Percentiles rank a stretch among this genome's conserved stretches.
Evolutionary conservation across 148 eudicot genomes (phyloP).

Genomic region (Rhododendron ovatum): DNA sequence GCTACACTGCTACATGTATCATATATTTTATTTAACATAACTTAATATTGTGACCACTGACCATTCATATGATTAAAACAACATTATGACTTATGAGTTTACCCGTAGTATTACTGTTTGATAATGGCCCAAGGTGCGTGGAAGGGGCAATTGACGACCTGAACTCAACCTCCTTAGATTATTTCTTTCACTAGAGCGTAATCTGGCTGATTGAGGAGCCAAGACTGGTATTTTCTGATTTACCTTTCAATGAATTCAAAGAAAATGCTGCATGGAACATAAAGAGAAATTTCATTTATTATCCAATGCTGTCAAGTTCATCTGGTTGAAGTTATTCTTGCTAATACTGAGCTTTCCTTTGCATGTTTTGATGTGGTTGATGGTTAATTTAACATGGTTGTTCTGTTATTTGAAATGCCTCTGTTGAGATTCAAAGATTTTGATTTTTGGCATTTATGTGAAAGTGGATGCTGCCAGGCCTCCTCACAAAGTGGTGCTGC

Average conservation of each 20-base stretch:
- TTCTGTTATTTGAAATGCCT: conserved; percentile 1
- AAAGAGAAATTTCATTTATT: background rate
- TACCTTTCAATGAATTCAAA: background rate
- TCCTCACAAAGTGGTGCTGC: conserved; percentile 76
- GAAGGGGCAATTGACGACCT: background rate
- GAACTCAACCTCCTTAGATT: background rate
- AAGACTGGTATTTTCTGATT: background rate
- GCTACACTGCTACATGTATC: background rate
- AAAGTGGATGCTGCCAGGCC: conserved; percentile 54
- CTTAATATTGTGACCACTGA: background rate
- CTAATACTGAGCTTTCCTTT: background rate
- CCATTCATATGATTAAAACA: background rate
- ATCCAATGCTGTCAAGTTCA: background rate
- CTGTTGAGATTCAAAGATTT: conserved; percentile 12
- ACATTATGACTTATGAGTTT: background rate
- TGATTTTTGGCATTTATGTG: conserved; percentile 18
- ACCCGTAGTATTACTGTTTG: background rate
- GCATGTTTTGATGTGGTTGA: background rate
- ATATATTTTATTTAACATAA: too few relatives aligned
- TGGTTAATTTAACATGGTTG: background rate
- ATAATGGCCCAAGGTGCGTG: background rate
- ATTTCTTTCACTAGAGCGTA: background rate
- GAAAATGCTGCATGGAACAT: background rate
- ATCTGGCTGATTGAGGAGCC: conserved; percentile 11
- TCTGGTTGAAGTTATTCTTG: background rate